These are phyloP conservation scores for Neopestalotiopsis clavispora DNA, from an alignment of 2,329 filamentous ascomycete species.

Conservation along the genomic window DNA sequence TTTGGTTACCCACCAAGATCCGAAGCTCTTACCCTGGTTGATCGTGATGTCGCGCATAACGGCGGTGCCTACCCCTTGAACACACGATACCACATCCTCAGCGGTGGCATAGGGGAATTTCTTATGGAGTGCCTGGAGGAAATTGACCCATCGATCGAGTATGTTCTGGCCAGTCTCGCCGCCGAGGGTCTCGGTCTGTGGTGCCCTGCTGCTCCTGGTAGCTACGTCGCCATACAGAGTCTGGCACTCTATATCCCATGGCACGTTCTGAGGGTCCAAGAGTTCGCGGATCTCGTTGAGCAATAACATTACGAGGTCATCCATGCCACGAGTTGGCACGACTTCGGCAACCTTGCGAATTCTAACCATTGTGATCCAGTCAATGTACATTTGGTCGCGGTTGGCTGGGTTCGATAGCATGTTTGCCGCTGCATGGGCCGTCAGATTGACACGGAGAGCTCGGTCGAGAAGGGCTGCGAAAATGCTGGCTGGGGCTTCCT, in stretches of 20 bases:
- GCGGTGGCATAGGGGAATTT: conserved; percentile 78
- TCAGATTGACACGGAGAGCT: conserved; percentile 87
- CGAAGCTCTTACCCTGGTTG: conserved; percentile 77
- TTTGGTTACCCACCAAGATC: conserved; percentile 95
- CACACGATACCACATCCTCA: conserved; percentile 75
- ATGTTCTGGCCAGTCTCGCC: conserved; percentile 63
- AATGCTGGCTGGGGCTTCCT: conserved; percentile 84
- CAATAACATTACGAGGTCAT: conserved; percentile 67
- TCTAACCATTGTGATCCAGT: conserved; percentile 76
- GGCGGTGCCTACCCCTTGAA: conserved; percentile 76
- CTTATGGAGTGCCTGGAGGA: conserved; percentile 69
- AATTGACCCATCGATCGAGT: conserved; percentile 78
- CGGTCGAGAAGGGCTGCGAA: conserved; percentile 88
- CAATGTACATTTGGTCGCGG: conserved; percentile 92
- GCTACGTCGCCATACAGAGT: conserved; percentile 65
- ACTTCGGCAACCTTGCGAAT: conserved; percentile 68
- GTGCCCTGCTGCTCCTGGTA: conserved; percentile 49
- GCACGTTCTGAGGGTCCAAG: conserved; percentile 69
- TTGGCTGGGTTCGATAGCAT: conserved; percentile 90
- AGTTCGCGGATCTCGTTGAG: conserved; percentile 72
- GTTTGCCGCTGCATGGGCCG: conserved; percentile 91
- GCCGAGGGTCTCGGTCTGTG: conserved; percentile 41
- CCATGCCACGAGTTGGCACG: conserved; percentile 67
- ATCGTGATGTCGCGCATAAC: conserved; percentile 84
- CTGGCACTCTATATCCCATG: conserved; percentile 67